A percentile compares a stretch with the other conserved stretches of the same genome.
These are phyloP conservation scores for Fusarium nelsonii DNA, from an alignment of 2,329 filamentous ascomycete species.

Conservation along the genomic window DNA sequence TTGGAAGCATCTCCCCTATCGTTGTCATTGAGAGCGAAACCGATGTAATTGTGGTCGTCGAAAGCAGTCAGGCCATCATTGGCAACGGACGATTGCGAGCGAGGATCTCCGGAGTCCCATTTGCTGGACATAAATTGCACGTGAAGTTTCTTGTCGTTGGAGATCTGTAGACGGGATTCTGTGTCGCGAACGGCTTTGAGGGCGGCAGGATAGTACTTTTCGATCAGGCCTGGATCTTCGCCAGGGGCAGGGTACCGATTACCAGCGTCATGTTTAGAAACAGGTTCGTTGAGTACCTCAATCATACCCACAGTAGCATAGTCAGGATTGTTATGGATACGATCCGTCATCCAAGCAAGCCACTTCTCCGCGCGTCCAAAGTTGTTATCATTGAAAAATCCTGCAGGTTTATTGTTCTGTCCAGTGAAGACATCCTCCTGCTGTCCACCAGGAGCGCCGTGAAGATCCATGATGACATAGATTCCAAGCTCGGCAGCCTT, in stretches of 20 bases:
- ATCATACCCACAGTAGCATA: slow-evolving; percentile 25
- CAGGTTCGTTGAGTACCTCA: slow-evolving; percentile 37
- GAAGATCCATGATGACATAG: slow-evolving; percentile 40
- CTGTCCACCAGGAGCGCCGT: slow-evolving; percentile 34
- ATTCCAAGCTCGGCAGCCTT: slow-evolving; percentile 34
- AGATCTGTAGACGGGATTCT: neutral
- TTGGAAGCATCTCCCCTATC: neutral
- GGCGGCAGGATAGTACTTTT: slow-evolving; percentile 30
- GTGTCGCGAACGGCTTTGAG: slow-evolving; percentile 31
- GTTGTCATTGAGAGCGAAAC: slow-evolving; percentile 14
- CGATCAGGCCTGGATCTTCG: slow-evolving; percentile 26
- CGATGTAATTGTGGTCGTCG: slow-evolving; percentile 40
- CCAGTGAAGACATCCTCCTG: slow-evolving; percentile 38
- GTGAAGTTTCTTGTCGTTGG: slow-evolving; percentile 24
- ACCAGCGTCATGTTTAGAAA: slow-evolving; percentile 18
- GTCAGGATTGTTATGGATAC: slow-evolving; percentile 27
- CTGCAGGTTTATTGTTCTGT: slow-evolving; percentile 36
- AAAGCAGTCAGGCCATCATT: slow-evolving; percentile 20
- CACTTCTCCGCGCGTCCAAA: slow-evolving; percentile 38
- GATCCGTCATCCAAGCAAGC: slow-evolving; percentile 37
- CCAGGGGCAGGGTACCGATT: slow-evolving; percentile 34
- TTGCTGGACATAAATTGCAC: slow-evolving; percentile 42
- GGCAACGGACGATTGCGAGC: slow-evolving; percentile 3
- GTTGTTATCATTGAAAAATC: slow-evolving; percentile 34
- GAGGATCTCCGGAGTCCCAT: slow-evolving; percentile 35